These are phyloP conservation scores for Kluyveromyces nonfermentans DNA, from an alignment of 805 yeast genomes.

Conservation along the genomic window DNA sequence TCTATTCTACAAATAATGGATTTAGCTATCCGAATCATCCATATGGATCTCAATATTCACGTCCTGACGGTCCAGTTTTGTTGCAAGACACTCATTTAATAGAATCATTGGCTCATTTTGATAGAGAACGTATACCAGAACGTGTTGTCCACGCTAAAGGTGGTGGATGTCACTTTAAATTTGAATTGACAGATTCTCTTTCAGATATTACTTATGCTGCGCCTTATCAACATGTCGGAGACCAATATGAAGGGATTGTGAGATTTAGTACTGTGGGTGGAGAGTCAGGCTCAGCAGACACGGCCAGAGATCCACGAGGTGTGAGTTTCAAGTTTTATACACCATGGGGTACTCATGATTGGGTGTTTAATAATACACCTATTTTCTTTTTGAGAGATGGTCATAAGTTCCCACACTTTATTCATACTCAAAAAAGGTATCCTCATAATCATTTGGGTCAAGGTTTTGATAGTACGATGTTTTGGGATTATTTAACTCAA, in stretches of 20 bases:
- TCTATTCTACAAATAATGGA: conserved; percentile 41
- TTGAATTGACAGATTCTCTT: conserved; percentile 50
- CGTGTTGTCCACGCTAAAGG: conserved; percentile 64
- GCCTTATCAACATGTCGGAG: conserved; percentile 34
- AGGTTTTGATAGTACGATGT: conserved; percentile 37
- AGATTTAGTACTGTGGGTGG: conserved; percentile 82
- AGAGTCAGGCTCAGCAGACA: conserved; percentile 71
- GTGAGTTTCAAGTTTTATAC: conserved; percentile 73
- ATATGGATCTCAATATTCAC: conserved; percentile 43
- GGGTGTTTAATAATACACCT: conserved; percentile 82
- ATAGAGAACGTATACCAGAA: conserved; percentile 57
- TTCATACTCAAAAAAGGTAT: conserved; percentile 82
- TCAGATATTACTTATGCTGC: conserved; percentile 40
- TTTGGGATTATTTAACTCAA: conserved; percentile 49
- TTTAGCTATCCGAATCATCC: conserved; percentile 46
- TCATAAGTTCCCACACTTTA: conserved; percentile 76
- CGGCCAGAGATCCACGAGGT: conserved; percentile 85
- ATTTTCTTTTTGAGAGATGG: conserved; percentile 72
- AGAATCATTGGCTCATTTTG: conserved; percentile 50
- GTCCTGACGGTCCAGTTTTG: conserved; percentile 48
- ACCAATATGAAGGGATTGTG: conserved; percentile 33
- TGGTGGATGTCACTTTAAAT: conserved; percentile 51
- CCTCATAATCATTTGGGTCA: conserved; percentile 43
- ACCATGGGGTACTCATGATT: conserved; percentile 76
- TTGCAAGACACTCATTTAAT: conserved; percentile 50